Evolutionary conservation across 1,284 basidiomycete species (phyloP).

Genomic region (Vanrija pseudolonga): DNA sequence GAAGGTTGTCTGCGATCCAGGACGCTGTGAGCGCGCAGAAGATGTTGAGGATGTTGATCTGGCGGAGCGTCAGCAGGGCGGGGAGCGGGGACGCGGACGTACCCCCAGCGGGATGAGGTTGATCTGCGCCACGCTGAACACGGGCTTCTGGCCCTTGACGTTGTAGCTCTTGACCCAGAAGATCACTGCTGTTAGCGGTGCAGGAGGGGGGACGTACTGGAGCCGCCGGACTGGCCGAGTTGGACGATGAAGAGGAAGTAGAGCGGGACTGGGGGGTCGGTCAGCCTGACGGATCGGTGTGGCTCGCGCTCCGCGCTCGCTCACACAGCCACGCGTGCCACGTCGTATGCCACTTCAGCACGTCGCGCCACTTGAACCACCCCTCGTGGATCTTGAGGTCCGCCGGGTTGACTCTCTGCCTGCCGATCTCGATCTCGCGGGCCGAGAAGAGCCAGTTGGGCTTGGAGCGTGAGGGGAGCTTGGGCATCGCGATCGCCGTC

Average conservation of each 20-base stretch:
- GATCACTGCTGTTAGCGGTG: too few relatives aligned
- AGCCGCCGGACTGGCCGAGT: slow-evolving; percentile 24
- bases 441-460: slow-evolving; percentile 29
- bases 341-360: slow-evolving; percentile 27
- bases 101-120: slow-evolving; percentile 31
- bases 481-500: slow-evolving; percentile 31
- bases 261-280: slow-evolving; percentile 22
- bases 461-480: slow-evolving; percentile 24
- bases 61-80: neutral
- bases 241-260: slow-evolving; percentile 23
- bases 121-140: slow-evolving; percentile 23
- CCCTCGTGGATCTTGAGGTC: slow-evolving; percentile 27
- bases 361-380: slow-evolving; percentile 30
- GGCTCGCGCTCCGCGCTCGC: neutral
- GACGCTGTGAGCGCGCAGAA: slow-evolving; percentile 19
- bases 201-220: too few relatives aligned
- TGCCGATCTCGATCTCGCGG: slow-evolving; percentile 25
- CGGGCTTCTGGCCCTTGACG: slow-evolving; percentile 9
- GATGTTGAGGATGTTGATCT: slow-evolving; percentile 29
- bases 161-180: slow-evolving; percentile 32
- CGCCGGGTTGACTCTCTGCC: slow-evolving; percentile 28
- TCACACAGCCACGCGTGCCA: slow-evolving; percentile 31
- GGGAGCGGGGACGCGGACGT: neutral
- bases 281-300: neutral
- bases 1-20: slow-evolving; percentile 26